Base-by-base conservation (phyloP, 352 stramenopile genomes). In the Phytophthora rubi region DNA sequence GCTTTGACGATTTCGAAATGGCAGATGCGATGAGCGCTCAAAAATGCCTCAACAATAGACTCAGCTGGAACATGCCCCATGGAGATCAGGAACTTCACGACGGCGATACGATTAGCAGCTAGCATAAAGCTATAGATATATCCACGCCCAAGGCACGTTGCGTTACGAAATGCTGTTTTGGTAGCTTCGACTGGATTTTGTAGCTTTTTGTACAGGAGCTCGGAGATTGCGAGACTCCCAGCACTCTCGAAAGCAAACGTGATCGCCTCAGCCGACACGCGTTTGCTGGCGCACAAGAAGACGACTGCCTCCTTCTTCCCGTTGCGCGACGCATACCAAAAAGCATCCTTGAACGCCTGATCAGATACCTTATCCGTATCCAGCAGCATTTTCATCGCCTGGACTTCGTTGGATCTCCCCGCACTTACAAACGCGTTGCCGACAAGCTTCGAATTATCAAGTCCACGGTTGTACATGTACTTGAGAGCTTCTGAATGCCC, bases 181-280 rank as follows among this genome's bases (percentile, higher is more conserved):
- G 33, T 37, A 58, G 52, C 28, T 58, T 45, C 30, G 30, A 12
- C 53, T 35, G 33, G 53, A 35, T 51, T 28, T 4, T 32, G 6
- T 18, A 60, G 26, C 35, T 60, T 60, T 10, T 60, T 23, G 21
- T 51, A 60, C 53, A 60, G 21, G 33, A 37, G 47, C 53, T 49
- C 30, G 18, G 35, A 51, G 33, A 51, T 33, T 23, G 2, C 15
- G 39, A 49, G n/a, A 53, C 12, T 6, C 8, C 21, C 47, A 32
- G 47, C 47, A 32, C 21, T 53, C 21, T 53, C 47, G 4, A 53
- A 53, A 7, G 47, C 47, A 13, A 15, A 9, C 7, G 4, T 16
- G 21, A 53, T 53, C 7, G 47, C n/a, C 21, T 30, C n/a, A 30
- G n/a, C 47, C 4, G 47, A 53, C 7, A 15, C 21, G 13, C 9